Evolutionary conservation across 768 basidiomycete species (phyloP).

Genomic region (Tubosaeta sp.): DNA sequence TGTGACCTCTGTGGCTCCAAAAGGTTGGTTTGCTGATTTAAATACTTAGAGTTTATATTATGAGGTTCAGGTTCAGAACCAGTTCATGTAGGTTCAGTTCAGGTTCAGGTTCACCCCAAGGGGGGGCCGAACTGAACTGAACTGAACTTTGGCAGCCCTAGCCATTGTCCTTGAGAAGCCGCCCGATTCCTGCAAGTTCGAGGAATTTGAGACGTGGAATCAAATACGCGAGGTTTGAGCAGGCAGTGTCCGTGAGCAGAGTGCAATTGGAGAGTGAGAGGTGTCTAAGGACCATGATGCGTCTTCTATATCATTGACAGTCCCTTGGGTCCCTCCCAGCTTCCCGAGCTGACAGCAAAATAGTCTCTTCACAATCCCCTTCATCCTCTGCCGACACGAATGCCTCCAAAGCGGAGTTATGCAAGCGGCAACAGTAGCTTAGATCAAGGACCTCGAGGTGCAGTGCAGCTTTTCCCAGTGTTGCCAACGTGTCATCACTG

Average conservation of each 20-base stretch:
- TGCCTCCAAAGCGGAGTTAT: slow-evolving; percentile 71
- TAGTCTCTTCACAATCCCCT: slow-evolving; percentile 32
- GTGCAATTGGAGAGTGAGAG: slow-evolving; percentile 67
- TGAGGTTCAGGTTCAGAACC: too few relatives aligned
- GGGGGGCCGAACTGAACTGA: too few relatives aligned
- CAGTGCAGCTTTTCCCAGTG: slow-evolving; percentile 64
- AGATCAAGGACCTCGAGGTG: slow-evolving; percentile 76
- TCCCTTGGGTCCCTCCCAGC: slow-evolving; percentile 59
- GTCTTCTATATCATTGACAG: slow-evolving; percentile 44
- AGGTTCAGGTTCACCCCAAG: too few relatives aligned
- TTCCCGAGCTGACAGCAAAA: slow-evolving; percentile 57
- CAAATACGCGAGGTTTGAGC: slow-evolving; percentile 66
- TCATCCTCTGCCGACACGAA: slow-evolving; percentile 48
- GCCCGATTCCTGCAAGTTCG: slow-evolving; percentile 74
- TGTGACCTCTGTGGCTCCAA: too few relatives aligned
- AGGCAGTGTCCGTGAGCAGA: slow-evolving; percentile 70
- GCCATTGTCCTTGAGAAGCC: slow-evolving; percentile 68
- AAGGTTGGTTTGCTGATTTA: too few relatives aligned
- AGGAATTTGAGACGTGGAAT: slow-evolving; percentile 72
- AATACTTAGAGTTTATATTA: too few relatives aligned
- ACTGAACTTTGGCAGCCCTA: too few relatives aligned
- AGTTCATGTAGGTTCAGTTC: too few relatives aligned
- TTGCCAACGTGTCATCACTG: slow-evolving; percentile 57
- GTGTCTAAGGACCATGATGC: slow-evolving; percentile 68
- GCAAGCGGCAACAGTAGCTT: slow-evolving; percentile 65